These are phyloP conservation scores for Termitomyces bulborhizus DNA, from an alignment of 768 basidiomycete species.

Conservation along the genomic window DNA sequence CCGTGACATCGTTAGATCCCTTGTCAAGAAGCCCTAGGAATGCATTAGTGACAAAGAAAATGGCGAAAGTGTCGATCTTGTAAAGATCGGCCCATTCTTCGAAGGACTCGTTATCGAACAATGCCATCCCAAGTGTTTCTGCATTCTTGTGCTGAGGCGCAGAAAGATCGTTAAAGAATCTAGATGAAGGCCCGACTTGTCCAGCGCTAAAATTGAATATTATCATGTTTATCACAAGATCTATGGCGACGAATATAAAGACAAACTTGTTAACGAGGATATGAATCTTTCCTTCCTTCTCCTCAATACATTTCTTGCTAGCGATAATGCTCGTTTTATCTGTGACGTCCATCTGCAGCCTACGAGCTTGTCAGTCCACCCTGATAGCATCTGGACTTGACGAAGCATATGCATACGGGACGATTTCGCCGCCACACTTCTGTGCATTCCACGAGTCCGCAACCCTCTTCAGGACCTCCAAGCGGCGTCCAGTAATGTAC, in stretches of 20 bases:
- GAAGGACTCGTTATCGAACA: constrained; percentile 64
- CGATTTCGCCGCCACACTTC: constrained; percentile 41
- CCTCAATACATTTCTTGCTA: constrained; percentile 46
- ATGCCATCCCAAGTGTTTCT: constrained; percentile 57
- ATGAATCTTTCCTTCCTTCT: constrained; percentile 65
- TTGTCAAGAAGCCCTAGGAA: constrained; percentile 73
- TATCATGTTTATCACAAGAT: neutral
- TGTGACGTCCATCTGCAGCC: constrained; percentile 69
- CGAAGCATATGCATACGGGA: constrained; percentile 41
- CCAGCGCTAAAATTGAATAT: constrained; percentile 51
- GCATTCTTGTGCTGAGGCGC: constrained; percentile 57
- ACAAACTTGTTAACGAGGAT: constrained; percentile 71
- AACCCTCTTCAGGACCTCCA: constrained; percentile 55
- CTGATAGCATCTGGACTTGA: neutral
- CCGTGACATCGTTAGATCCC: constrained; percentile 53
- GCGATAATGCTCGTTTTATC: constrained; percentile 57
- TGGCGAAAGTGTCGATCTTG: constrained; percentile 65
- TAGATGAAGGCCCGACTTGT: constrained; percentile 57
- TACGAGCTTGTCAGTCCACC: constrained; percentile 2
- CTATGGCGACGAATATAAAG: neutral
- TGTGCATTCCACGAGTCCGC: constrained; percentile 39
- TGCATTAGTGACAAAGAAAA: constrained; percentile 71
- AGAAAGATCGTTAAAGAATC: constrained; percentile 49
- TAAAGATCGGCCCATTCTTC: constrained; percentile 60
- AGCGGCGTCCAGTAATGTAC: constrained; percentile 70